These are phyloP conservation scores for Colletotrichum salicis DNA, from an alignment of 2,329 filamentous ascomycete genomes.

Conservation along the genomic window DNA sequence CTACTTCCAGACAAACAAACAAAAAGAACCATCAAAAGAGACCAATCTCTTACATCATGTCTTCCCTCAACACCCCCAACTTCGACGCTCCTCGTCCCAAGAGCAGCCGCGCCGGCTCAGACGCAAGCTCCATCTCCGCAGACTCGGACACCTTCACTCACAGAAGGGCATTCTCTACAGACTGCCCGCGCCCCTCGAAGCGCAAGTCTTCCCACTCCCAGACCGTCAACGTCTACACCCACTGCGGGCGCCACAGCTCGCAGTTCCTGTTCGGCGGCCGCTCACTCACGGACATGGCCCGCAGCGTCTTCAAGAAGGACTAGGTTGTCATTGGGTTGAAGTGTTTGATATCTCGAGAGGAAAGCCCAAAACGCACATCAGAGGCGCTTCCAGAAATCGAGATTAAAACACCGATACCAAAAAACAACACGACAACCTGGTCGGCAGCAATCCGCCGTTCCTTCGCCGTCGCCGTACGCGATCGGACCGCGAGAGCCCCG, in stretches of 20 bases:
- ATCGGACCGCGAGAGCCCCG: conserved; percentile 17
- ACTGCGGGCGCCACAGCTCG: conserved; percentile 65
- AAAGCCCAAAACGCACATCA: not conserved
- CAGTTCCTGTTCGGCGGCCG: conserved; percentile 64
- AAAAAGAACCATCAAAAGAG: not conserved
- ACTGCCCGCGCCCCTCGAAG: conserved; percentile 38
- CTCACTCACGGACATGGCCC: conserved; percentile 56
- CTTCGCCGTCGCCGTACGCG: conserved; percentile 18
- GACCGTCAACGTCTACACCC: conserved; percentile 62
- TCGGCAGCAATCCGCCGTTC: not conserved
- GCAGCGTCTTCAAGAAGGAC: conserved; percentile 49
- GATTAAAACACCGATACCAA: not conserved
- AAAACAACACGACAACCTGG: not conserved
- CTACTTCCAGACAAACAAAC: not conserved
- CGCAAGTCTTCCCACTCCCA: conserved; percentile 47
- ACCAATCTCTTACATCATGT: not conserved
- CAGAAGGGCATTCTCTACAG: conserved; percentile 30
- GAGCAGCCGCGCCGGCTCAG: conserved; percentile 33
- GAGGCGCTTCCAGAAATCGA: not conserved
- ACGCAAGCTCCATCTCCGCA: conserved; percentile 24
- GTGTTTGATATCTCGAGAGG: not conserved
- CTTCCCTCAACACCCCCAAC: conserved; percentile 16
- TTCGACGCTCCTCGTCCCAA: conserved; percentile 25
- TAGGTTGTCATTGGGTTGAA: not conserved
- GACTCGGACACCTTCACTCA: conserved; percentile 36